These are phyloP conservation scores for Amylostereum areolatum DNA, from an alignment of 1,284 basidiomycete species.

Conservation along the genomic window DNA sequence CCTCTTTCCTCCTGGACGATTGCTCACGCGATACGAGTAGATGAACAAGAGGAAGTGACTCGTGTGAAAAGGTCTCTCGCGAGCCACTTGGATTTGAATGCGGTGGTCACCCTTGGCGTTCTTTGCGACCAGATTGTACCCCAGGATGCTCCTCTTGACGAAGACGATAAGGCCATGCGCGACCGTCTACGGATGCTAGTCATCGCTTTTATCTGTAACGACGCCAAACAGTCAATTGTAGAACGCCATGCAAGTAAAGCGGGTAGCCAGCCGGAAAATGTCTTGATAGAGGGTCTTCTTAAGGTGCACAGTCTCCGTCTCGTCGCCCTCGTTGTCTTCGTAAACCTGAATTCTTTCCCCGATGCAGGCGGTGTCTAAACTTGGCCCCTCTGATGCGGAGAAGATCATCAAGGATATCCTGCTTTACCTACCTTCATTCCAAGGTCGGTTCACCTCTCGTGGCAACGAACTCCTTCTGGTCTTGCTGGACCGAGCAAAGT, in stretches of 20 bases:
- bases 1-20: neutral
- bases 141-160: slow-evolving; percentile 42
- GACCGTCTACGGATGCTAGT: slow-evolving; percentile 54
- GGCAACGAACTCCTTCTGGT: slow-evolving; percentile 39
- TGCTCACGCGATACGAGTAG: slow-evolving; percentile 26
- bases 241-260: slow-evolving; percentile 36
- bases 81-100: slow-evolving; percentile 59
- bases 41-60: slow-evolving; percentile 57
- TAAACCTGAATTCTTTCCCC: slow-evolving; percentile 3
- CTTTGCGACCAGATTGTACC: slow-evolving; percentile 62
- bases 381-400: slow-evolving; percentile 34
- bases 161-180: slow-evolving; percentile 53
- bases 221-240: slow-evolving; percentile 43
- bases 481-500: slow-evolving; percentile 35
- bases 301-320: slow-evolving; percentile 31
- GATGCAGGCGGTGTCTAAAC: slow-evolving; percentile 43
- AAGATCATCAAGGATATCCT: slow-evolving; percentile 51
- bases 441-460: slow-evolving; percentile 22
- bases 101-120: slow-evolving; percentile 53
- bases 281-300: slow-evolving; percentile 42
- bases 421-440: slow-evolving; percentile 41
- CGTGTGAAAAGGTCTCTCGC: slow-evolving; percentile 55
- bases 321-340: neutral
- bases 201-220: slow-evolving; percentile 48
- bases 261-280: slow-evolving; percentile 41